Evolutionary conservation across 371 early-diverging fungal genomes (phyloP).

Genomic region (Dipsacomyces acuminosporus): DNA sequence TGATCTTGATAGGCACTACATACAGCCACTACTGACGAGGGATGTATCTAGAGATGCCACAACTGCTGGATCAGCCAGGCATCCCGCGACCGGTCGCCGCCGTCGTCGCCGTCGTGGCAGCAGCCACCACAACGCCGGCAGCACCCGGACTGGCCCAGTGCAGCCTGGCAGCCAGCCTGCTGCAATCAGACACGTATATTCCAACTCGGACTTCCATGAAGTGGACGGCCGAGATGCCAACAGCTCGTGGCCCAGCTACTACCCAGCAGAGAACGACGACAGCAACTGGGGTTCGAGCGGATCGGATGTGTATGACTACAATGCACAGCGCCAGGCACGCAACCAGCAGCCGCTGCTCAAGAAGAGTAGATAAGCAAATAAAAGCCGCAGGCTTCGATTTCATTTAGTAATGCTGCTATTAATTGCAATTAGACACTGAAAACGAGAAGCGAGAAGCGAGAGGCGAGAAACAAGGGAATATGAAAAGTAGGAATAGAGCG

Average conservation of each 20-base stretch:
- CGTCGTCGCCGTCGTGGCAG: slow-evolving; percentile 1
- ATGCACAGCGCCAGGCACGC: neutral
- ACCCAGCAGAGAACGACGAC: slow-evolving; percentile 6
- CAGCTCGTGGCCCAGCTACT: slow-evolving; percentile 24
- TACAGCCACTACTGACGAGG: slow-evolving; percentile 30
- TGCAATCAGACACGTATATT: slow-evolving; percentile 1
- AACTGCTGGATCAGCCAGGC: too few species aligned
- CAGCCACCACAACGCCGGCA: neutral
- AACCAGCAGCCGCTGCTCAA: slow-evolving; percentile 25
- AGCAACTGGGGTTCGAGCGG: slow-evolving; percentile 29
- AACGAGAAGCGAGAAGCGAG: neutral
- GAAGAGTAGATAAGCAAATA: slow-evolving; percentile 12
- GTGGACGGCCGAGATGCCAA: neutral
- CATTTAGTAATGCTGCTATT: too few species aligned
- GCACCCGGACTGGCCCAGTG: too few species aligned
- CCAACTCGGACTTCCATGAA: slow-evolving; percentile 7
- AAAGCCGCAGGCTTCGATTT: too few species aligned
- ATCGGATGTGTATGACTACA: slow-evolving; percentile 15
- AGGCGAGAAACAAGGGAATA: too few species aligned
- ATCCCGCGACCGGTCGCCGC: neutral
- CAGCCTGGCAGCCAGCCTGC: neutral
- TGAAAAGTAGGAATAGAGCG: too few species aligned
- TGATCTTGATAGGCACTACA: slow-evolving; percentile 35
- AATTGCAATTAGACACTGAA: neutral
- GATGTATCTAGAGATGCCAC: too few species aligned